These are phyloP conservation scores for Aureobasidium zeae DNA, from an alignment of 2,329 filamentous ascomycete species.

Conservation along the genomic window DNA sequence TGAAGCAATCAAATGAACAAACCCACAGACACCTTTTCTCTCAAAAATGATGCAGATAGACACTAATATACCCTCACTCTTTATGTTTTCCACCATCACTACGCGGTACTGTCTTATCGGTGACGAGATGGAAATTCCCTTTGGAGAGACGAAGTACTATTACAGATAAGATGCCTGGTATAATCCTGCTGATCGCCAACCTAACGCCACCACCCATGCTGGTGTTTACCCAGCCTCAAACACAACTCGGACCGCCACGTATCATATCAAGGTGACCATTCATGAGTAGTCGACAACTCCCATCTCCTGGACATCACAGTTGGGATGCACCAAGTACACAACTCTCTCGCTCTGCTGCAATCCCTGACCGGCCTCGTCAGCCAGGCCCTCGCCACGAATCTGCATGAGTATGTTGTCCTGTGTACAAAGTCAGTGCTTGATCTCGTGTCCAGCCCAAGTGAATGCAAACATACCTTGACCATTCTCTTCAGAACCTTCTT, in stretches of 20 bases:
- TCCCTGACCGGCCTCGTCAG: slow-evolving; percentile 60
- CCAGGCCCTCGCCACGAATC: slow-evolving; percentile 74
- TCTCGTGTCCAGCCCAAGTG: neutral
- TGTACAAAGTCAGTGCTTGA: neutral
- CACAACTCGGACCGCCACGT: neutral
- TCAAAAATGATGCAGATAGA: too few species aligned
- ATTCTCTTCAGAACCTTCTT: slow-evolving; percentile 88
- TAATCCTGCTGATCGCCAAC: too few species aligned
- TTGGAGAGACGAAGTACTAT: too few species aligned
- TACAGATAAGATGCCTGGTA: too few species aligned
- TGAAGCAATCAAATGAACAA: too few species aligned
- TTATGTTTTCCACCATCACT: too few species aligned
- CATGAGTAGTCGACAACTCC: neutral
- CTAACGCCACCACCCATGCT: too few species aligned
- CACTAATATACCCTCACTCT: too few species aligned
- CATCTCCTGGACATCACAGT: slow-evolving; percentile 67
- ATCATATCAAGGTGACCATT: neutral
- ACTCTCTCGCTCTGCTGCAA: slow-evolving; percentile 45
- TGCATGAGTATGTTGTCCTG: slow-evolving; percentile 53
- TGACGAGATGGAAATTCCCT: too few species aligned
- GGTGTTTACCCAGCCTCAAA: neutral
- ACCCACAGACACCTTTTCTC: too few species aligned
- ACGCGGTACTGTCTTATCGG: too few species aligned
- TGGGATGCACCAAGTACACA: slow-evolving; percentile 87
- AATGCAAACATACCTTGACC: slow-evolving; percentile 64